phyloP scores from a whole-genome alignment of 1,139 yeast genomes.

The Hansenula sp. region DNA sequence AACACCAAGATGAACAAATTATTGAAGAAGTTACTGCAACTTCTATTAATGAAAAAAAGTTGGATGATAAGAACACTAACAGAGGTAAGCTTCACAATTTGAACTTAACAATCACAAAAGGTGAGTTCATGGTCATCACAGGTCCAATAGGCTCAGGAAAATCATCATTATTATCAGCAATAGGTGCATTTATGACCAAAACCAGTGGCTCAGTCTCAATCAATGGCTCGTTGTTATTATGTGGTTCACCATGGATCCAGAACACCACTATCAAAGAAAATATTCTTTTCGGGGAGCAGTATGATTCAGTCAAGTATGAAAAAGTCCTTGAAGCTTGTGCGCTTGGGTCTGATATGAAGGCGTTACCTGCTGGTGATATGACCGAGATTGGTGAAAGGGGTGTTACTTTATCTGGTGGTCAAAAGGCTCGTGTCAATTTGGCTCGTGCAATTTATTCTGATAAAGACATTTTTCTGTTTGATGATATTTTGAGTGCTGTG shows the following conservation, averaged over 20 bases:
- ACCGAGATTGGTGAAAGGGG: conserved; percentile 93
- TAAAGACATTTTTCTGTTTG: conserved; percentile 63
- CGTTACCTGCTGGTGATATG: conserved; percentile 71
- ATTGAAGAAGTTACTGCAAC: too few relatives aligned
- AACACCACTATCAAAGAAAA: conserved; percentile 75
- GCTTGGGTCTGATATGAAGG: conserved; percentile 59
- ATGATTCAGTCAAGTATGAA: conserved; percentile 48
- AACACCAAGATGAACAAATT: background rate
- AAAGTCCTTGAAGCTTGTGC: conserved; percentile 60
- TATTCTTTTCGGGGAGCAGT: conserved; percentile 64
- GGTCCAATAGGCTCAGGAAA: conserved; percentile 45
- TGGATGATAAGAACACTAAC: background rate
- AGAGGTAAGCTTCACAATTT: conserved; percentile 9
- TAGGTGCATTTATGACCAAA: conserved; percentile 43
- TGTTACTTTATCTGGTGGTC: conserved; percentile 87
- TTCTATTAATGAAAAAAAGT: background rate
- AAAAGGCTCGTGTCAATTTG: conserved; percentile 66
- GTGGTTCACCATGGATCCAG: conserved; percentile 76
- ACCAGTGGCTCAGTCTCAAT: conserved; percentile 35
- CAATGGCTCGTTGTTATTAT: conserved; percentile 23
- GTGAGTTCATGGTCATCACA: conserved; percentile 38
- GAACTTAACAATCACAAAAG: conserved; percentile 31
- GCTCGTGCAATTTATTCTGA: conserved; percentile 80
- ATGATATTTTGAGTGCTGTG: conserved; percentile 85
- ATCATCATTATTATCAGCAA: conserved; percentile 38